Evolutionary conservation across 1,139 yeast species (phyloP).

Genomic region (Meyerozyma elateridarum): DNA sequence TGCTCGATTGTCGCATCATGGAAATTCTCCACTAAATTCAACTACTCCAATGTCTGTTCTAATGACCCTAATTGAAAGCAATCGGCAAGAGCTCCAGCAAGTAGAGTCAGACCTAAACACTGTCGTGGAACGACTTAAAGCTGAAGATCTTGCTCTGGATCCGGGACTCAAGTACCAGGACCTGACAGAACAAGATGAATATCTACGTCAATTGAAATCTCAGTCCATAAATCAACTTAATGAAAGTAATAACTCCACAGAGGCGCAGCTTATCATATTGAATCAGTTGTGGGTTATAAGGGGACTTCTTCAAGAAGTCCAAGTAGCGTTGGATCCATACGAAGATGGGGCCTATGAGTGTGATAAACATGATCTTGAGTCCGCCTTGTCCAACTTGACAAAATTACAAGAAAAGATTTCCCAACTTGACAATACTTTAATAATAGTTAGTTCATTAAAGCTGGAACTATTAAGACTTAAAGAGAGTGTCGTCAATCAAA

Average conservation of each 20-base stretch:
- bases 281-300: conserved; percentile 3
- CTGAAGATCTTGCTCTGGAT: not conserved
- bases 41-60: conserved; percentile 3
- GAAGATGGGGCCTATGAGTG: conserved; percentile 1
- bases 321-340: not conserved
- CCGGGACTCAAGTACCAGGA: conserved; percentile 1
- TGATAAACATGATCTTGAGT: conserved; percentile 9
- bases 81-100: not conserved
- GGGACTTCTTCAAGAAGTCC: conserved; percentile 2
- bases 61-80: not conserved
- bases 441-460: not conserved
- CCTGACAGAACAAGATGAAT: not conserved
- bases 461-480: not conserved
- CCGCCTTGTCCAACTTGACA: conserved; percentile 6
- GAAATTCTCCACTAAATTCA: conserved; percentile 7
- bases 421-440: conserved; percentile 4
- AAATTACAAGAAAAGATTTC: conserved; percentile 6
- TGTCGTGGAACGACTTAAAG: conserved; percentile 1
- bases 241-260: not conserved
- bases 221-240: not conserved
- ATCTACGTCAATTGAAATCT: not conserved
- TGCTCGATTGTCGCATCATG: too few species aligned
- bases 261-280: not conserved
- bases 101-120: not conserved
- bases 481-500: not conserved